Percentiles rank a stretch among this genome's conserved stretches.
These are phyloP conservation scores for Capsella rubella DNA, from an alignment of 441 rosid genomes.

Conservation along the genomic window DNA sequence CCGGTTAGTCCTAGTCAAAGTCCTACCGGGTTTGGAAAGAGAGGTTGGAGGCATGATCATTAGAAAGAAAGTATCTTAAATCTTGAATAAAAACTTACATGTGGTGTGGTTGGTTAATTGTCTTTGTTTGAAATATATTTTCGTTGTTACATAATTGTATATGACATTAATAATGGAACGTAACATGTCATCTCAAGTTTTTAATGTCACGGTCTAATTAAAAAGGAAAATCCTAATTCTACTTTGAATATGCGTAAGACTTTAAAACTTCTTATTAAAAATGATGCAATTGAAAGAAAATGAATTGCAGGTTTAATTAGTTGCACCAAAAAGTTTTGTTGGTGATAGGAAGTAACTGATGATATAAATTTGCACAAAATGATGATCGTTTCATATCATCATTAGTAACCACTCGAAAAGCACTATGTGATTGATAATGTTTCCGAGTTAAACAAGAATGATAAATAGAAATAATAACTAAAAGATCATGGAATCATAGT, in stretches of 20 bases:
- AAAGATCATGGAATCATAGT: neutral
- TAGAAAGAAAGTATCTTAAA: conserved; percentile 29
- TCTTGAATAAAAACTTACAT: conserved; percentile 31
- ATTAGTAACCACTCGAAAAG: neutral
- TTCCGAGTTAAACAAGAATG: too few relatives aligned
- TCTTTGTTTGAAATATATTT: conserved; percentile 12
- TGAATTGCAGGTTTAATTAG: conserved; percentile 5
- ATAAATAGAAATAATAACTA: too few relatives aligned
- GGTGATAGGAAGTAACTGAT: conserved; percentile 17
- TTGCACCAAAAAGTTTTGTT: conserved; percentile 21
- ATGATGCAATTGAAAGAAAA: conserved; percentile 21
- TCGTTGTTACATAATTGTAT: conserved; percentile 33
- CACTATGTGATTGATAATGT: neutral
- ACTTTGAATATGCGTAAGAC: neutral
- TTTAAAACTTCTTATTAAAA: neutral
- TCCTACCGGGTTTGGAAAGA: conserved; percentile 46
- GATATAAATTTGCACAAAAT: conserved; percentile 15
- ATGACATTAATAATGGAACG: conserved; percentile 26
- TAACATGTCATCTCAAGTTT: neutral
- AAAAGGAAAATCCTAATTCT: neutral
- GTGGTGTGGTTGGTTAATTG: conserved; percentile 23
- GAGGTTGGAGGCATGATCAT: conserved; percentile 60
- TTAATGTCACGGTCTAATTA: neutral
- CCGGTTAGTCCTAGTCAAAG: conserved; percentile 48
- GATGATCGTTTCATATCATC: neutral